These are phyloP conservation scores for Acanthamoeba rhysodes DNA, from an alignment of 208 protist species.

Conservation along the genomic window DNA sequence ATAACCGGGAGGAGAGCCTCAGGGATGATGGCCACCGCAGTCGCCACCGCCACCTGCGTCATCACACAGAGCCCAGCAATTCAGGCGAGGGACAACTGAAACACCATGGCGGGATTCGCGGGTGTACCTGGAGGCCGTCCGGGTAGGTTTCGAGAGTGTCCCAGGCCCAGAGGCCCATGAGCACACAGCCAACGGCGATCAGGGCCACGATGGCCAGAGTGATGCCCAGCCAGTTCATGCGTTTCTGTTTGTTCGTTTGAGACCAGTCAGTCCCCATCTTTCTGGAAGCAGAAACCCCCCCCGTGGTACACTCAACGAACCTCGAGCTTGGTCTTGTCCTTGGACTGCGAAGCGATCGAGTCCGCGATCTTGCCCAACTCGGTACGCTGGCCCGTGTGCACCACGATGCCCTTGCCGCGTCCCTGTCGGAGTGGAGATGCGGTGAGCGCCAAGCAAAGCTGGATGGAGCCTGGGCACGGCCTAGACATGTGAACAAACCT, in stretches of 20 bases:
- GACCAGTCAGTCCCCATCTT: neutral
- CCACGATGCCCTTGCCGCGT: slow-evolving; percentile 54
- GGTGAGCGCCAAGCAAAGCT: neutral
- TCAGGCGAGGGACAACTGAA: slow-evolving; percentile 92
- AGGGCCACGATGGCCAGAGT: slow-evolving; percentile 33
- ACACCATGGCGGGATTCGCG: neutral
- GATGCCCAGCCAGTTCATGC: slow-evolving; percentile 63
- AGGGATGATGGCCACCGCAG: slow-evolving; percentile 98
- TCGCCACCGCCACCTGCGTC: slow-evolving; percentile 94
- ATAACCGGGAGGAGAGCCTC: slow-evolving; percentile 95
- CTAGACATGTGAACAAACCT: neutral
- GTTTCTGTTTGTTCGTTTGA: neutral
- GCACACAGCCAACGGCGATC: slow-evolving; percentile 37
- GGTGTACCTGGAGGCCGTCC: slow-evolving; percentile 33
- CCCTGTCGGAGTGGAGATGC: neutral
- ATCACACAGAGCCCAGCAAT: neutral
- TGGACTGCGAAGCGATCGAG: neutral
- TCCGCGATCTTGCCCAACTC: slow-evolving; percentile 69
- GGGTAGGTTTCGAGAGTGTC: slow-evolving; percentile 24
- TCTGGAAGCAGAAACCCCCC: neutral
- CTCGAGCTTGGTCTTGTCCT: slow-evolving; percentile 54
- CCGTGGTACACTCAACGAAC: neutral
- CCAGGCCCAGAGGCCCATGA: slow-evolving; percentile 30
- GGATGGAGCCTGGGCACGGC: neutral
- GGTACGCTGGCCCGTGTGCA: slow-evolving; percentile 55